A percentile compares a stretch with the other conserved stretches of the same genome.
phyloP scores from a whole-genome alignment of 2,329 filamentous ascomycete species.

The Pseudopithomyces maydicus region DNA sequence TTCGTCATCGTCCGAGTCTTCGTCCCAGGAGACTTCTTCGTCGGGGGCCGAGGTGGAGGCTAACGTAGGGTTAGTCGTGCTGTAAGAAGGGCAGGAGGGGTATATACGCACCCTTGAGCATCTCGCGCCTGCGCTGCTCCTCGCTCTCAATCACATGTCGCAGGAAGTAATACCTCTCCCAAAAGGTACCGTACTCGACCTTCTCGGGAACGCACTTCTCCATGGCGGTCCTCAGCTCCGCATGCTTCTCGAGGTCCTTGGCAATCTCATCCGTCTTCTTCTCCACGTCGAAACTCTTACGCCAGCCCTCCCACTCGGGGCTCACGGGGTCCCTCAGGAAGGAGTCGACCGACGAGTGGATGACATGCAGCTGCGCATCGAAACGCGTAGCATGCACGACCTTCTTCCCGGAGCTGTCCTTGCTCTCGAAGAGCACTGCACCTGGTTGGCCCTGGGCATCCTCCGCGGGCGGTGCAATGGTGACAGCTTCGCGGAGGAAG shows the following conservation, averaged over 20 bases:
- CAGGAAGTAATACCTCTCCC: constrained; percentile 94
- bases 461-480: constrained; percentile 73
- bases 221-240: constrained; percentile 86
- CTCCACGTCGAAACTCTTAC: constrained; percentile 76
- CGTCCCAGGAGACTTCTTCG: constrained; percentile 70
- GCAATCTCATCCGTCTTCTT: constrained; percentile 84
- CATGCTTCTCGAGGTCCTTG: constrained; percentile 81
- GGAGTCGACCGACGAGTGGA: constrained; percentile 80
- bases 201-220: constrained; percentile 92
- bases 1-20: constrained; percentile 57
- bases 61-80: constrained; percentile 12
- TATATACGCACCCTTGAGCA: constrained; percentile 76
- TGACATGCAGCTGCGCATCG: constrained; percentile 93
- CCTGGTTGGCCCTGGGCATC: constrained; percentile 49
- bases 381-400: constrained; percentile 94
- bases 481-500: constrained; percentile 89
- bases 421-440: constrained; percentile 87
- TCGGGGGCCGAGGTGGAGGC: constrained; percentile 73
- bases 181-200: constrained; percentile 89
- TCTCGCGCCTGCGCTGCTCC: constrained; percentile 83
- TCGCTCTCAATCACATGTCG: constrained; percentile 91
- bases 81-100: background rate
- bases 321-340: constrained; percentile 82
- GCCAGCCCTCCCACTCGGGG: constrained; percentile 76
- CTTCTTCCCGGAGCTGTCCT: constrained; percentile 84